Base-by-base conservation (phyloP, 2,329 filamentous ascomycete genomes). In the Furcasterigmium furcatum region DNA sequence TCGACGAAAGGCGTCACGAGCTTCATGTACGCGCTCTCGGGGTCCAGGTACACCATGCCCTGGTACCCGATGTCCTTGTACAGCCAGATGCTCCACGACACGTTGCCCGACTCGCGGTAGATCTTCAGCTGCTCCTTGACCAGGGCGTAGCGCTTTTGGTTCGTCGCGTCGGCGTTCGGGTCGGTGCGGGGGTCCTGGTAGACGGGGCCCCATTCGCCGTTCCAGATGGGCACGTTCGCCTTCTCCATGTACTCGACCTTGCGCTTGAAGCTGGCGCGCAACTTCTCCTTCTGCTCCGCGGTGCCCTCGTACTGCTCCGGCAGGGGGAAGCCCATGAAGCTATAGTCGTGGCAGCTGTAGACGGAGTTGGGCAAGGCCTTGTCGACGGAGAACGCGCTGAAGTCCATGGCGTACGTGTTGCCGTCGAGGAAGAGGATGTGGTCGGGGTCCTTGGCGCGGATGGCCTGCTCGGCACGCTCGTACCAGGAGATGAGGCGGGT, bases 11-110 rank as follows among this genome's bases (percentile, higher is more conserved):
- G 67, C 16, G 65, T 55, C 35, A 82, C 70, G 3, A 73, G 69
- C 19, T 65, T 65, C 58, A 79, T 78, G 61, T 77, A 80, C 3
- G 65, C 52, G 8, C 67, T 72, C 10, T 71, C 58, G 0, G 72
- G 70, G 27, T 65, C 63, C 1, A 73, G 63, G 48, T 76, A 72
- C 0, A 77, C 63, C 76, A 81, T 79, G 6, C 76, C 77, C 57
- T 80, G 76, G 38, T 75, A 68, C 0, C 77, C 75, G 32, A 80
- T 72, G 47, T 81, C 76, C 56, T 80, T 81, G 59, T 79, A 80
- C 0, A 77, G 59, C 77, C 77, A 81, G 54, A 84, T 84, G 13
- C 65, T 74, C 81, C 80, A 84, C 38, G 71, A 73, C 4, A 73
- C 68, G 8, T 67, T 67, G 0, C 39, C 44, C 18, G 30, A 30